Evolutionary conservation across 2,329 filamentous ascomycete genomes (phyloP).

Genomic region (Allantophomopsis lycopodina): DNA sequence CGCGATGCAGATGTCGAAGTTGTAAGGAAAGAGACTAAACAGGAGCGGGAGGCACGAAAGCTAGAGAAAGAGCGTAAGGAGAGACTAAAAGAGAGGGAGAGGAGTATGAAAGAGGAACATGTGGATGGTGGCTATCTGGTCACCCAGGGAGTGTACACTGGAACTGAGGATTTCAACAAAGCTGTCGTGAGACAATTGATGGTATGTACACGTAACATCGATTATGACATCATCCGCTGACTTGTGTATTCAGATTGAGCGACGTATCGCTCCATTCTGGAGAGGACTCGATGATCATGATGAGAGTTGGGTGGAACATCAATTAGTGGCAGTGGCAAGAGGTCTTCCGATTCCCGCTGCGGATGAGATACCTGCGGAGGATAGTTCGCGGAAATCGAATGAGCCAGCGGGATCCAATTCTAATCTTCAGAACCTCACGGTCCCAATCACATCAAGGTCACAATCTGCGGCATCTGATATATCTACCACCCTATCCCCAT

Average conservation of each 20-base stretch:
- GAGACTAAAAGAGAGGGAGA: constrained; percentile 72
- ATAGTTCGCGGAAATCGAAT: constrained; percentile 31
- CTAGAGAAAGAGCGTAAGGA: constrained; percentile 67
- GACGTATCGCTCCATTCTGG: constrained; percentile 90
- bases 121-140: constrained; percentile 92
- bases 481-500: constrained; percentile 40
- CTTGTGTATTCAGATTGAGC: constrained; percentile 61
- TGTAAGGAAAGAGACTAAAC: constrained; percentile 70
- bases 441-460: constrained; percentile 66
- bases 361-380: constrained; percentile 68
- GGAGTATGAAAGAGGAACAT: constrained; percentile 81
- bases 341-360: constrained; percentile 73
- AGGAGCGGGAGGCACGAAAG: constrained; percentile 78
- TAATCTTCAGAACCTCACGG: constrained; percentile 58
- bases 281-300: constrained; percentile 82
- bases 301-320: constrained; percentile 82
- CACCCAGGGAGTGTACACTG: constrained; percentile 86
- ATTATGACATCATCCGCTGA: constrained; percentile 4
- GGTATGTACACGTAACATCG: constrained; percentile 33
- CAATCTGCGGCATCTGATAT: constrained; percentile 68
- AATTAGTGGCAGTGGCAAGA: constrained; percentile 82
- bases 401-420: constrained; percentile 38
- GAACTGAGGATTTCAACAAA: constrained; percentile 88
- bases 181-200: constrained; percentile 75
- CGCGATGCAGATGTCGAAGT: constrained; percentile 13